phyloP scores from a whole-genome alignment of 163 green algal species.

The Prototheca cutis region DNA sequence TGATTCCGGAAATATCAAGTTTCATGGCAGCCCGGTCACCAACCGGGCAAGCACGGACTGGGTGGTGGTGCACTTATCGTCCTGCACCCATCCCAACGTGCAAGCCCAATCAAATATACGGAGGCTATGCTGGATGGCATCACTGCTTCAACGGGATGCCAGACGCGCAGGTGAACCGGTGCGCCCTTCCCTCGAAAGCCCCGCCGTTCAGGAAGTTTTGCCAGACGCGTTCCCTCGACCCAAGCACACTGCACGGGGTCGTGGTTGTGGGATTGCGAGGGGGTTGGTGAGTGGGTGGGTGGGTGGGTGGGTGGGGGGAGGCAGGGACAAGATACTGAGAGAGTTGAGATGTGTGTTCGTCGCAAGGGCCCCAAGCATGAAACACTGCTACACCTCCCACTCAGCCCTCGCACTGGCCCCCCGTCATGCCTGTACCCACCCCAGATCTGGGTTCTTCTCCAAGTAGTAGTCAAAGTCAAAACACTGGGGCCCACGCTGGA shows the following conservation, averaged over 20 bases:
- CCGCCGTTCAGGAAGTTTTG: constrained; percentile 14
- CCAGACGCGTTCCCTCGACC: constrained; percentile 17
- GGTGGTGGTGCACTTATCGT: neutral
- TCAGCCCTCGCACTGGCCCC: neutral
- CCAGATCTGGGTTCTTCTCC: constrained; percentile 25
- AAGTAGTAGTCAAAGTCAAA: constrained; percentile 34
- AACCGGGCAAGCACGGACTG: neutral
- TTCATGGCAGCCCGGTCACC: no score
- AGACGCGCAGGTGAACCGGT: constrained; percentile 15
- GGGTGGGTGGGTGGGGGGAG: no score
- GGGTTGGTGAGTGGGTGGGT: no score
- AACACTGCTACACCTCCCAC: neutral
- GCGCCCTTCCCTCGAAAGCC: constrained; percentile 16
- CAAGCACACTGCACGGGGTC: constrained; percentile 11
- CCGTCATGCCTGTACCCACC: neutral
- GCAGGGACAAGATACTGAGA: no score
- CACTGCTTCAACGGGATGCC: neutral
- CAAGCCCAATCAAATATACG: neutral
- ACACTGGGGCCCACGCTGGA: constrained; percentile 24
- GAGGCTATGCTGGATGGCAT: neutral
- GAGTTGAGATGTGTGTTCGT: no score
- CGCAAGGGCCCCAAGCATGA: neutral
- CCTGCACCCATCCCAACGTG: neutral
- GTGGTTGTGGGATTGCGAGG: no score
- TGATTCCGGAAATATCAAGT: no score